Evolutionary conservation across 176 grass and related monocot genomes (phyloP).

Genomic region (Raddia guianensis): DNA sequence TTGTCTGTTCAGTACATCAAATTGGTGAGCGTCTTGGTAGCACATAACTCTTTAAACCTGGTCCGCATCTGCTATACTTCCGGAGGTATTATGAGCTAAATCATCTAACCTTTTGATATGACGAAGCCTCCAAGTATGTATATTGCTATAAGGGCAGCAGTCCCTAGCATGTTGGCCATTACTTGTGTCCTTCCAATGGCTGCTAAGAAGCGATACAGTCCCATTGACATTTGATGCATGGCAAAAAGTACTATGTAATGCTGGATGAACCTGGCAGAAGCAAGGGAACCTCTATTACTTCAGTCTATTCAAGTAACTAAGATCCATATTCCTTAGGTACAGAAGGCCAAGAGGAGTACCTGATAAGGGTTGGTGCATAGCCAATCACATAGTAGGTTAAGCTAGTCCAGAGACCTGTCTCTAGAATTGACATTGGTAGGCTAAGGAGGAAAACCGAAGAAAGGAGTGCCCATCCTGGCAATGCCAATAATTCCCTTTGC

Average conservation of each 20-base stretch:
- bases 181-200: slow-evolving; percentile 88
- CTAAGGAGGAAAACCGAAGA: slow-evolving; percentile 76
- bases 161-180: slow-evolving; percentile 72
- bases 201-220: slow-evolving; percentile 81
- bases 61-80: slow-evolving; percentile 18
- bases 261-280: slow-evolving; percentile 68
- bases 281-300: slow-evolving; percentile 22
- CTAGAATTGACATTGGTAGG: slow-evolving; percentile 74
- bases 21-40: slow-evolving; percentile 35
- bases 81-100: slow-evolving; percentile 27
- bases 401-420: slow-evolving; percentile 82
- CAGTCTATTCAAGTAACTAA: slow-evolving; percentile 12
- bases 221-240: slow-evolving; percentile 93
- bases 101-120: slow-evolving; percentile 82
- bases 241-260: slow-evolving; percentile 77
- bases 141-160: slow-evolving; percentile 65
- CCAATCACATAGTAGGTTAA: slow-evolving; percentile 93
- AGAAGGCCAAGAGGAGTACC: slow-evolving; percentile 50
- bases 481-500: slow-evolving; percentile 77
- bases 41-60: slow-evolving; percentile 5
- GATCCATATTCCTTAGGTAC: slow-evolving; percentile 1
- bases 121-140: slow-evolving; percentile 81
- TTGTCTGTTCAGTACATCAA: slow-evolving; percentile 47
- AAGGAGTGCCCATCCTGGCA: slow-evolving; percentile 94
- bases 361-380: slow-evolving; percentile 75